phyloP scores from a whole-genome alignment of 768 basidiomycete genomes.

The Amyloporia xantha region DNA sequence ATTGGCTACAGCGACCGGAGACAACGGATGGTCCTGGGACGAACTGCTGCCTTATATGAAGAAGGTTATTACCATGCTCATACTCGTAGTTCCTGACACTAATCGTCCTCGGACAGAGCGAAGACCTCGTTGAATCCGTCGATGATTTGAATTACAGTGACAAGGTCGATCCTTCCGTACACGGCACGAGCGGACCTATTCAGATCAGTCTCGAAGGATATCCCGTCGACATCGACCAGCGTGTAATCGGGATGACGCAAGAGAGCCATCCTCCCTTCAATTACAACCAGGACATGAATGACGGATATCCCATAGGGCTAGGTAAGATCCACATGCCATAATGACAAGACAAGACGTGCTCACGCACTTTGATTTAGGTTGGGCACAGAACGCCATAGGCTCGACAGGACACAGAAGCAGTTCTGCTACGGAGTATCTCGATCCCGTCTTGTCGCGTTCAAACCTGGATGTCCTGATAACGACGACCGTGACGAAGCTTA shows the following conservation, averaged over 20 bases:
- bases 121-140: constrained; percentile 15
- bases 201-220: constrained; percentile 12
- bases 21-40: constrained; percentile 23
- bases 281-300: constrained; percentile 37
- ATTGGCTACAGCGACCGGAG: constrained; percentile 19
- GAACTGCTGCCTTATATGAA: constrained; percentile 15
- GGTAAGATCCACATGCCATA: constrained; percentile 21
- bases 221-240: constrained; percentile 2
- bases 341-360: not conserved
- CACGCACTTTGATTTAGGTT: constrained; percentile 3
- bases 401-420: constrained; percentile 4
- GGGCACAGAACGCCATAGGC: constrained; percentile 7
- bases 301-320: constrained; percentile 35
- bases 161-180: constrained; percentile 16
- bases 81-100: not conserved
- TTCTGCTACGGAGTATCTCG: constrained; percentile 6
- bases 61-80: constrained; percentile 11
- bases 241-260: constrained; percentile 27
- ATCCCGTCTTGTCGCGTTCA: not conserved
- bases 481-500: constrained; percentile 6
- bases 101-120: constrained; percentile 9
- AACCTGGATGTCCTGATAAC: constrained; percentile 10
- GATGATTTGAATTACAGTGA: constrained; percentile 20
- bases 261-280: constrained; percentile 32
- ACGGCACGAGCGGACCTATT: constrained; percentile 18